phyloP scores from a whole-genome alignment of 257 asterid genomes.

The Nicotiana tabacum region DNA sequence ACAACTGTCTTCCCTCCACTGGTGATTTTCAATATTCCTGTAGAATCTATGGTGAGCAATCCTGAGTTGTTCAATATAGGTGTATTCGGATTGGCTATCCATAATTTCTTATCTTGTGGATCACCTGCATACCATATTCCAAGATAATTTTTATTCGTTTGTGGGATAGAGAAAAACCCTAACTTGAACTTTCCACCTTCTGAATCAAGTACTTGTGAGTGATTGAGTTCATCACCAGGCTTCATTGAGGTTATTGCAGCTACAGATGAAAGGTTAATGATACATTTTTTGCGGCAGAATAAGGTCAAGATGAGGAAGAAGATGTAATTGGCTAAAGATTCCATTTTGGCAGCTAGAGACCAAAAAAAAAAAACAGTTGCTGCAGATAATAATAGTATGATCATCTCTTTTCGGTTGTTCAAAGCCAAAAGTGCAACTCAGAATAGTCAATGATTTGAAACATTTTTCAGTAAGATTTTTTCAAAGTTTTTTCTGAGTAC shows the following conservation, averaged over 20 bases:
- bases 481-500: background rate
- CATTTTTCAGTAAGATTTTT: background rate
- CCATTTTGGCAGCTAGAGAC: background rate
- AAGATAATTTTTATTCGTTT: background rate
- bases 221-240: slow-evolving; percentile 6
- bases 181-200: background rate
- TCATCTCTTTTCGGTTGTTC: background rate
- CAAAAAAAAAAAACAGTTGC: background rate
- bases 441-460: background rate
- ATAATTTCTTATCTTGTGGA: background rate
- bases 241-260: slow-evolving; percentile 9
- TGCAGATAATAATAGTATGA: background rate
- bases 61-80: slow-evolving; percentile 6
- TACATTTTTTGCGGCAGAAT: background rate
- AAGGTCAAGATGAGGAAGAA: background rate
- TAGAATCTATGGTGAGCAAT: background rate
- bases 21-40: slow-evolving; percentile 3
- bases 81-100: slow-evolving; percentile 2
- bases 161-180: background rate
- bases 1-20: background rate
- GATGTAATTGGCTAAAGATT: background rate
- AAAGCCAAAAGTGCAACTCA: background rate
- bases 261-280: background rate
- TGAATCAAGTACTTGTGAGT: background rate
- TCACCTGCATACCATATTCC: slow-evolving; percentile 6